Evolutionary conservation across 768 basidiomycete species (phyloP).

Genomic region (Atractiella rhizophila): DNA sequence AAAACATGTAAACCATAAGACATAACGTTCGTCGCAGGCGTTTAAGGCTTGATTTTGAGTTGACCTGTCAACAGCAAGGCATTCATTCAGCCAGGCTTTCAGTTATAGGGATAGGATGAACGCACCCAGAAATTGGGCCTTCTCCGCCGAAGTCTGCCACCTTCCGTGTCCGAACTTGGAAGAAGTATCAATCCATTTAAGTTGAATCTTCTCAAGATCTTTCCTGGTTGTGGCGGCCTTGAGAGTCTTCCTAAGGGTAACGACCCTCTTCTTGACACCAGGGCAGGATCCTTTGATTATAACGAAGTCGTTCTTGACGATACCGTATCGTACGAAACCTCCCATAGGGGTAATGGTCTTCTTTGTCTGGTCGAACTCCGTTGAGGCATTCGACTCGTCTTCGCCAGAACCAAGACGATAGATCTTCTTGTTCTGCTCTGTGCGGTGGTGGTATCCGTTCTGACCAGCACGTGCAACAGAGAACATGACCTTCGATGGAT

Average conservation of each 20-base stretch:
- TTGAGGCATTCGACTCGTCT: constrained; percentile 65
- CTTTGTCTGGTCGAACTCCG: constrained; percentile 79
- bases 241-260: constrained; percentile 89
- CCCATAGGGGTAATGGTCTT: constrained; percentile 76
- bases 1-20: constrained; percentile 29
- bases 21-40: too few relatives aligned
- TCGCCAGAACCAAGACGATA: constrained; percentile 68
- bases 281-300: constrained; percentile 73
- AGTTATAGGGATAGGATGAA: too few relatives aligned
- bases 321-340: constrained; percentile 97
- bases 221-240: constrained; percentile 86
- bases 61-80: too few relatives aligned
- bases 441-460: constrained; percentile 68
- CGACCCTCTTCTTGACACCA: constrained; percentile 91
- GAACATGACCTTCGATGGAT: constrained; percentile 99
- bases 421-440: constrained; percentile 95
- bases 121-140: constrained; percentile 74
- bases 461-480: constrained; percentile 99
- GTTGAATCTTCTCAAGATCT: constrained; percentile 89
- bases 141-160: constrained; percentile 90
- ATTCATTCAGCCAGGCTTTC: too few relatives aligned
- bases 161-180: constrained; percentile 92
- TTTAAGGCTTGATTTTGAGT: too few relatives aligned
- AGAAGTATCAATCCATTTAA: constrained; percentile 97
- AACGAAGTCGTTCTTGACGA: constrained; percentile 94